phyloP scores from a whole-genome alignment of 495 filamentous ascomycete species.

The Cudoniella acicularis region DNA sequence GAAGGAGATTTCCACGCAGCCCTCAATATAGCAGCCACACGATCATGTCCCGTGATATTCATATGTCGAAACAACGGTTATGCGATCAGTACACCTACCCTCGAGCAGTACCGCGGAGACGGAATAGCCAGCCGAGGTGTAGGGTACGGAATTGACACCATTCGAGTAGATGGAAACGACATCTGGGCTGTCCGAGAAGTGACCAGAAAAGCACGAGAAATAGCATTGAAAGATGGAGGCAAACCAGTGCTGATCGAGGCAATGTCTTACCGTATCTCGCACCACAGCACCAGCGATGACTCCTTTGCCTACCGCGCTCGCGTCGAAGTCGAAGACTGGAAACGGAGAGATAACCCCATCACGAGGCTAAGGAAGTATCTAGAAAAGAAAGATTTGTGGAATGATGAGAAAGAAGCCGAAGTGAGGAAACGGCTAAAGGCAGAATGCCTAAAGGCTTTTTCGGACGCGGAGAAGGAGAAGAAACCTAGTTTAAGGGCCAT shows the following conservation, averaged over 20 bases:
- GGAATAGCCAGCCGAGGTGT: constrained; percentile 93
- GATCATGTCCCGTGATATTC: constrained; percentile 88
- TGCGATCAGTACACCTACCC: constrained; percentile 89
- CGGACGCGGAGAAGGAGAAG: constrained; percentile 83
- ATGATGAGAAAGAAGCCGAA: constrained; percentile 77
- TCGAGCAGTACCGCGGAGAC: constrained; percentile 96
- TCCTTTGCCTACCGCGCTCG: constrained; percentile 92
- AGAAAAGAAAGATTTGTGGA: constrained; percentile 75
- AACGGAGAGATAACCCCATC: constrained; percentile 91
- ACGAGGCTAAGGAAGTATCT: constrained; percentile 89
- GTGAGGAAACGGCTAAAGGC: constrained; percentile 62
- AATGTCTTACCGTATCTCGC: constrained; percentile 95
- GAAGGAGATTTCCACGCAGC: constrained; percentile 98
- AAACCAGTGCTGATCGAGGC: constrained; percentile 76
- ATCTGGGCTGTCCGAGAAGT: constrained; percentile 90
- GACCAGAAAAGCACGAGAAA: constrained; percentile 69
- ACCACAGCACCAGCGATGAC: constrained; percentile 98
- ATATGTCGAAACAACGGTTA: constrained; percentile 98
- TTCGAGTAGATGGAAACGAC: constrained; percentile 95
- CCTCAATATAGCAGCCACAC: constrained; percentile 92
- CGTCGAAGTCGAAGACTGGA: constrained; percentile 98
- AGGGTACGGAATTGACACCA: constrained; percentile 95
- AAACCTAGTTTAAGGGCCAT: constrained; percentile 74
- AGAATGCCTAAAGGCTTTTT: constrained; percentile 79
- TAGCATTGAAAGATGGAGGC: constrained; percentile 62